phyloP scores from a whole-genome alignment of 1,284 basidiomycete genomes.

The Marasmius fiardii region DNA sequence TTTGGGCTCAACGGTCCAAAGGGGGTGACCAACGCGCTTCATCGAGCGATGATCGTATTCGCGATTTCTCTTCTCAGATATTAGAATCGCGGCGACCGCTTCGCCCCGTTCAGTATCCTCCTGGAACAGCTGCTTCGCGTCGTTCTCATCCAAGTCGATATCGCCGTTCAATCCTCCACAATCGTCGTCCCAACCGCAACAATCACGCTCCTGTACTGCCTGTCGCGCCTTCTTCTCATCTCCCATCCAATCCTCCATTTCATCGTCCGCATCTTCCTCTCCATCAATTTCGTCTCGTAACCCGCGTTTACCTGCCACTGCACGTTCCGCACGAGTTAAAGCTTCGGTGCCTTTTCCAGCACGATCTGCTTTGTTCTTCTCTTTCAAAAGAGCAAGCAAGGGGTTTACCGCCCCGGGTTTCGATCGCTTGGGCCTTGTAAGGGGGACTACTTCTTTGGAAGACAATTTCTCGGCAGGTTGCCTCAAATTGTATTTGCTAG shows the following conservation, averaged over 20 bases:
- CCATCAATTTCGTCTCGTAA: slow-evolving; percentile 33
- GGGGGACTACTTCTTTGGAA: slow-evolving; percentile 10
- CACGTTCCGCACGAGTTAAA: slow-evolving; percentile 40
- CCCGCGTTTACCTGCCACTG: slow-evolving; percentile 25
- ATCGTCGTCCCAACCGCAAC: not conserved
- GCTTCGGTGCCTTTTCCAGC: slow-evolving; percentile 41
- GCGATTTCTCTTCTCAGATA: slow-evolving; percentile 8
- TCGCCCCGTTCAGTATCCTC: slow-evolving; percentile 6
- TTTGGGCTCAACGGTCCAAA: slow-evolving; percentile 13
- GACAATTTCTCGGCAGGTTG: slow-evolving; percentile 5
- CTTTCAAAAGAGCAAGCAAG: slow-evolving; percentile 48
- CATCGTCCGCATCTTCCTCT: slow-evolving; percentile 27
- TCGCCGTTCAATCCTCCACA: not conserved
- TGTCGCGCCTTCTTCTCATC: slow-evolving; percentile 18
- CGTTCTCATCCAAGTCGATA: slow-evolving; percentile 14
- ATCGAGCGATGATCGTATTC: slow-evolving; percentile 1
- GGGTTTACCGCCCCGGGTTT: slow-evolving; percentile 36
- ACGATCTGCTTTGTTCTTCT: slow-evolving; percentile 44
- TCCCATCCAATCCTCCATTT: slow-evolving; percentile 22
- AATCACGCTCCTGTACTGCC: slow-evolving; percentile 22
- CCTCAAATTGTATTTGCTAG: not conserved
- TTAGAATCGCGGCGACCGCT: slow-evolving; percentile 9
- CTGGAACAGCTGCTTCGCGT: slow-evolving; percentile 1
- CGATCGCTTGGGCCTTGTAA: slow-evolving; percentile 4
- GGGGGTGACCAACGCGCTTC: slow-evolving; percentile 1